Base-by-base conservation (phyloP, 805 yeast genomes). In the Metschnikowia dekortorum region DNA sequence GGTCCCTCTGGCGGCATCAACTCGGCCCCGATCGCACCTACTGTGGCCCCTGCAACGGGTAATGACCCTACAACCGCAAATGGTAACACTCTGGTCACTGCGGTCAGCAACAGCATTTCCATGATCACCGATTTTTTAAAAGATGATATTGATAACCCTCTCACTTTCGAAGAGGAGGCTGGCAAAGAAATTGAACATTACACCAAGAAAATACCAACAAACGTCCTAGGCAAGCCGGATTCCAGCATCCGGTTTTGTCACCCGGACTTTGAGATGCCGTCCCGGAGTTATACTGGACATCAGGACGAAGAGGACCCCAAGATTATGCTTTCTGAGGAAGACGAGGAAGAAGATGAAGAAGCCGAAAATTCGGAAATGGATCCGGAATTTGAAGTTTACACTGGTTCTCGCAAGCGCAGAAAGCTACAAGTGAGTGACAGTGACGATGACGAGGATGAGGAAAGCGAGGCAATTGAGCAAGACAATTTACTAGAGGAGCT, bases 1-100 rank as follows among this genome's bases (percentile, higher is more conserved):
- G 96, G 96, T 0, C 92, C 94, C 0, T 84, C 91, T 0, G 89
- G 94, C 22, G 96, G 96, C 11, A 84, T 89, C 34, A 85, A 86
- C 59, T 80, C 85, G 0, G 82, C 81, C 0, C 75, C 81, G 1
- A 16, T 44, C 10, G 71, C 78, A 62, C 67, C 70, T 67, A 38
- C 53, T 10, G 64, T 34, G 2, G 44, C 51, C 1, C 51, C 48
- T 34, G 39, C 53, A 10, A 36, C 41, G 8, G 41, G 41, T 13
- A 8, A 41, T 2, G 26, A 30, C 29, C 14, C 39, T n/a, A n/a
- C 31, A 28, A 31, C 31, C 9, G 18, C 18, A 9, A 39, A 34
- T 39, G 49, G 44, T 1, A 16, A 28, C 16, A n/a, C 29, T 7
- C 53, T 34, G 14, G 50, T 43, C 5, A 53, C 59, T 1, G 54